Evolutionary conservation across 345 rosid genomes (phyloP).

Genomic region (Citrus unshiu): DNA sequence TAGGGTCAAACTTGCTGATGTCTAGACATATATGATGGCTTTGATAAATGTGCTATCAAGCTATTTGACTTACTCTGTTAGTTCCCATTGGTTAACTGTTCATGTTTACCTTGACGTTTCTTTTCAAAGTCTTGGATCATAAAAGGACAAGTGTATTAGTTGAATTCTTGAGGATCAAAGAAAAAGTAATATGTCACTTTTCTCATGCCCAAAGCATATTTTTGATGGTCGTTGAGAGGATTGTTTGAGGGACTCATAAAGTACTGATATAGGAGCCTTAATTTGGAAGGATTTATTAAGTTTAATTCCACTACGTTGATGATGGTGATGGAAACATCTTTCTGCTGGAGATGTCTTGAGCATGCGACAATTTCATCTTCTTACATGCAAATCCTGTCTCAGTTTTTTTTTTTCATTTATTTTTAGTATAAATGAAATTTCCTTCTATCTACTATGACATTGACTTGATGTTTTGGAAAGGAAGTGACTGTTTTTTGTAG

Average conservation of each 20-base stretch:
- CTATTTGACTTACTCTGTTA: not conserved
- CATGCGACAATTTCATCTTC: not conserved
- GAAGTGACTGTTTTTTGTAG: not conserved
- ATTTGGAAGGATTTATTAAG: not conserved
- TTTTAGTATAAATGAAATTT: not conserved
- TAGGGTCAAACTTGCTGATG: not conserved
- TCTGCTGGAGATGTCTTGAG: not conserved
- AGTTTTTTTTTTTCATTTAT: not conserved
- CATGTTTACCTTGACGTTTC: not conserved
- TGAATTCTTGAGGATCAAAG: not conserved
- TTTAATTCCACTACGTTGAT: not conserved
- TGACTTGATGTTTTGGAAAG: not conserved
- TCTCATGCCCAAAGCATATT: not conserved
- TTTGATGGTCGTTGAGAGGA: not conserved
- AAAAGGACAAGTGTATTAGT: not conserved
- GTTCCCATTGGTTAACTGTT: not conserved
- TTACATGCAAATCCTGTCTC: not conserved
- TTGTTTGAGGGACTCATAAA: not conserved
- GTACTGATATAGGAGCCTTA: not conserved
- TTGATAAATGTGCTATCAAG: not conserved
- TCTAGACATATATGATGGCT: not conserved
- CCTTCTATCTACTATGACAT: not conserved
- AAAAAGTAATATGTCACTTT: not conserved
- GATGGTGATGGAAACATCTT: not conserved
- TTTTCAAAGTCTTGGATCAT: not conserved